phyloP scores from a whole-genome alignment of 352 stramenopile species.

The Phytopythium litorale region DNA sequence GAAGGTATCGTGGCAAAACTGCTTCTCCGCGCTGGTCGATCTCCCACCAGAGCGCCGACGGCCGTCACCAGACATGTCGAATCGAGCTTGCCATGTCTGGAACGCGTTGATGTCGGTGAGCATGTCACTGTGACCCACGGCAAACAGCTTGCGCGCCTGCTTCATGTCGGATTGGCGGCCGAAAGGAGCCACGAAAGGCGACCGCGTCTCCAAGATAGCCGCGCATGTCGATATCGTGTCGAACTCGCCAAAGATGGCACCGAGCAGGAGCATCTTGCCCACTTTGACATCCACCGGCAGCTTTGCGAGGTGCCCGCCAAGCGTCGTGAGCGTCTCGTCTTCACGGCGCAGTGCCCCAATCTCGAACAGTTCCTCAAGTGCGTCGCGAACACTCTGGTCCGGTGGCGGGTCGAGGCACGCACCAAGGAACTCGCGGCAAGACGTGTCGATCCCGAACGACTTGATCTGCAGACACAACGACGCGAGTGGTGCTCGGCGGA shows the following conservation, averaged over 20 bases:
- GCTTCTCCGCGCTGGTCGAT: constrained; percentile 32
- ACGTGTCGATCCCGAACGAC: constrained; percentile 68
- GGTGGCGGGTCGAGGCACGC: constrained; percentile 92
- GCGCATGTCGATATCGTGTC: constrained; percentile 65
- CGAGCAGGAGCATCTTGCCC: constrained; percentile 96
- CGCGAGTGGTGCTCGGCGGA: constrained; percentile 93
- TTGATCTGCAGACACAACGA: constrained; percentile 96
- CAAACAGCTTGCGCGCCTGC: constrained; percentile 49
- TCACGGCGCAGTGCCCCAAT: constrained; percentile 79
- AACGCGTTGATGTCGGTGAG: constrained; percentile 81
- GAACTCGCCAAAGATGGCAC: constrained; percentile 91
- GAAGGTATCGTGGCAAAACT: constrained; percentile 70
- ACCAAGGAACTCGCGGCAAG: constrained; percentile 82
- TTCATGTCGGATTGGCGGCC: constrained; percentile 70
- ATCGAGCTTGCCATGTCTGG: constrained; percentile 43
- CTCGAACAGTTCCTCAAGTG: constrained; percentile 86
- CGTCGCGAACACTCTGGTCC: constrained; percentile 82
- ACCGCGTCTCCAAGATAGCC: constrained; percentile 75
- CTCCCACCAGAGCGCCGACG: constrained; percentile 18
- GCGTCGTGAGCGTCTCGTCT: constrained; percentile 85
- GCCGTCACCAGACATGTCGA: constrained; percentile 2
- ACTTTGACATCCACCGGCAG: constrained; percentile 96
- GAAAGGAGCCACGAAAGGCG: constrained; percentile 78
- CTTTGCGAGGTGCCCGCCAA: constrained; percentile 91
- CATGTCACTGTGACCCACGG: constrained; percentile 57